Evolutionary conservation across 2,329 filamentous ascomycete genomes (phyloP).

Genomic region (Zasmidium cellare): DNA sequence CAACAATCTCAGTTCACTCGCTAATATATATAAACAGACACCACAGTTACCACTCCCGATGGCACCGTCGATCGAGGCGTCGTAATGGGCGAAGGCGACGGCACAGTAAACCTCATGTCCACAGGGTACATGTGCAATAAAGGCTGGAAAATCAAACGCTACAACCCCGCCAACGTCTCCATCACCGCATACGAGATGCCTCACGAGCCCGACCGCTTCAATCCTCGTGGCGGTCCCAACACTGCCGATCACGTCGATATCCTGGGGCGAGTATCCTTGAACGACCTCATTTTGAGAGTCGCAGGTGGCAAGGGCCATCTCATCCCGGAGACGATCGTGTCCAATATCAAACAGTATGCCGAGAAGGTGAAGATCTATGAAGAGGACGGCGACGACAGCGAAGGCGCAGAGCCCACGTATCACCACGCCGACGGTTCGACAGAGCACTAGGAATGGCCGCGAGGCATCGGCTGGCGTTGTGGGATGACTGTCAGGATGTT

Average conservation of each 20-base stretch:
- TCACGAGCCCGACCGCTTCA: slow-evolving; percentile 91
- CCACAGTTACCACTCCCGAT: slow-evolving; percentile 66
- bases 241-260: slow-evolving; percentile 95
- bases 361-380: slow-evolving; percentile 60
- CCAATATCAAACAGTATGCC: slow-evolving; percentile 79
- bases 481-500: slow-evolving; percentile 1
- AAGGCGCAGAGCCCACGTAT: background rate
- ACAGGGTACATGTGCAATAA: slow-evolving; percentile 95
- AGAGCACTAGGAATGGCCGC: background rate
- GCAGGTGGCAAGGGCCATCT: slow-evolving; percentile 80
- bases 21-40: slow-evolving; percentile 47
- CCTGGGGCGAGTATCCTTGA: slow-evolving; percentile 80
- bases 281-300: slow-evolving; percentile 84
- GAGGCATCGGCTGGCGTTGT: background rate
- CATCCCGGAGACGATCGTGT: slow-evolving; percentile 75
- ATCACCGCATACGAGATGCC: slow-evolving; percentile 93
- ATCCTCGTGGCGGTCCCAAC: slow-evolving; percentile 70
- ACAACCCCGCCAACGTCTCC: slow-evolving; percentile 81
- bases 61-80: slow-evolving; percentile 75
- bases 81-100: slow-evolving; percentile 93
- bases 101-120: slow-evolving; percentile 90
- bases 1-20: background rate
- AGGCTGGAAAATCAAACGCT: slow-evolving; percentile 90
- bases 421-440: background rate
- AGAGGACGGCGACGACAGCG: slow-evolving; percentile 4